Conservation (phyloP, 441 rosid genomes). For the Pelargonium citronellum region DNA sequence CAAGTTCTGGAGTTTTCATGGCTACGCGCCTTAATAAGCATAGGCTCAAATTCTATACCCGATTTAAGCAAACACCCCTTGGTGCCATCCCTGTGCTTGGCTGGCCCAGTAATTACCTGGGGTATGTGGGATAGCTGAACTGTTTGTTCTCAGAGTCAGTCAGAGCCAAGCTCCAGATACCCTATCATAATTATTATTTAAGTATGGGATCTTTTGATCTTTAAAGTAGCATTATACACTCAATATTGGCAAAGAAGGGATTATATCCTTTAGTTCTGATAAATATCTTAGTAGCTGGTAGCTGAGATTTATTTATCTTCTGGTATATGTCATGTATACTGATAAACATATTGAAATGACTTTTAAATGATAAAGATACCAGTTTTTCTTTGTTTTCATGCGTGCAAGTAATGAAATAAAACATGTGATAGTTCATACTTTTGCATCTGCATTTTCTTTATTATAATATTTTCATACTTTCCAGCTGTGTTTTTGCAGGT, state of each 20-base stretch:
- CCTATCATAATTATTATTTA: too few relatives aligned
- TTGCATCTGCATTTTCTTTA: constrained; percentile 1
- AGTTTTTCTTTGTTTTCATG: not conserved
- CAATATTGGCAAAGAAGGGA: too few relatives aligned
- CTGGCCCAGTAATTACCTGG: not conserved
- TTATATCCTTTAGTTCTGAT: too few relatives aligned
- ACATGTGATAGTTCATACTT: not conserved
- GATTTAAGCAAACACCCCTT: not conserved
- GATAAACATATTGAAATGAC: not conserved
- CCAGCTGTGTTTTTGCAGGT: constrained; percentile 38
- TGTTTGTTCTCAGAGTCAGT: too few relatives aligned
- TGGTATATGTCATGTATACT: not conserved
- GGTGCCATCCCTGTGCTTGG: not conserved
- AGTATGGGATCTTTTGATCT: too few relatives aligned
- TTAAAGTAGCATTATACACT: too few relatives aligned
- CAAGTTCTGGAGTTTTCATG: not conserved
- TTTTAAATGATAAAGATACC: not conserved
- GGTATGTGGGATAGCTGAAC: too few relatives aligned
- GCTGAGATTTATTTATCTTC: too few relatives aligned
- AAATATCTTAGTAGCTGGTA: too few relatives aligned
- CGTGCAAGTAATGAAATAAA: not conserved
- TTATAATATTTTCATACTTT: constrained; percentile 7
- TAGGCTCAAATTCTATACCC: not conserved
- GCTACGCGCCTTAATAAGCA: not conserved
- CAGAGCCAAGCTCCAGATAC: not conserved